Evolutionary conservation across 225 moss, liverwort and hornwort species (phyloP).

Genomic region (Marchantia polymorpha): DNA sequence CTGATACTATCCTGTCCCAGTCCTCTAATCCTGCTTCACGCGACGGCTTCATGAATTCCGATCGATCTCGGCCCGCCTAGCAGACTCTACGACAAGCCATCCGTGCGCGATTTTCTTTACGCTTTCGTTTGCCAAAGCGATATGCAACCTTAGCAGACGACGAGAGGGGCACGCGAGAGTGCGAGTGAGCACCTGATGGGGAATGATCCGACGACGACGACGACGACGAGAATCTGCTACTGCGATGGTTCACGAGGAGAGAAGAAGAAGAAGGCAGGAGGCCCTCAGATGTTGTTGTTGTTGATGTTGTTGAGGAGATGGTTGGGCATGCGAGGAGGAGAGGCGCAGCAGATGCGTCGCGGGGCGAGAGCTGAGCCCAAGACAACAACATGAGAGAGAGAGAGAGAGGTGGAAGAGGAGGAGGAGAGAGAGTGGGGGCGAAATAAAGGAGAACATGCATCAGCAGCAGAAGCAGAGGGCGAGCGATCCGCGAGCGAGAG

Average conservation of each 20-base stretch:
- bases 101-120: neutral
- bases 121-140: neutral
- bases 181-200: neutral
- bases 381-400: too few relatives aligned
- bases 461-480: slow-evolving; percentile 4
- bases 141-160: neutral
- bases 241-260: neutral
- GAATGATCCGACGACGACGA: neutral
- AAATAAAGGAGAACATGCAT: neutral
- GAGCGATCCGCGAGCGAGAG: neutral
- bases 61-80: neutral
- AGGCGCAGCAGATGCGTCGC: neutral
- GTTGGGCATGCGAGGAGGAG: too few relatives aligned
- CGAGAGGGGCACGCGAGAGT: neutral
- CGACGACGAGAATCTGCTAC: neutral
- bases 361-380: neutral
- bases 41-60: slow-evolving; percentile 8
- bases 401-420: neutral
- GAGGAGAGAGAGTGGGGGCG: neutral
- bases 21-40: neutral
- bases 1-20: slow-evolving; percentile 15
- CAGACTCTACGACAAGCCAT: neutral
- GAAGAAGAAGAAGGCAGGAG: neutral
- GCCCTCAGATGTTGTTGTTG: too few relatives aligned
- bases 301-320: too few relatives aligned